A percentile compares a stretch with the other conserved stretches of the same genome.
These are phyloP conservation scores for Pestalotiopsis sp. DNA, from an alignment of 2,329 filamentous ascomycete species.

Conservation along the genomic window DNA sequence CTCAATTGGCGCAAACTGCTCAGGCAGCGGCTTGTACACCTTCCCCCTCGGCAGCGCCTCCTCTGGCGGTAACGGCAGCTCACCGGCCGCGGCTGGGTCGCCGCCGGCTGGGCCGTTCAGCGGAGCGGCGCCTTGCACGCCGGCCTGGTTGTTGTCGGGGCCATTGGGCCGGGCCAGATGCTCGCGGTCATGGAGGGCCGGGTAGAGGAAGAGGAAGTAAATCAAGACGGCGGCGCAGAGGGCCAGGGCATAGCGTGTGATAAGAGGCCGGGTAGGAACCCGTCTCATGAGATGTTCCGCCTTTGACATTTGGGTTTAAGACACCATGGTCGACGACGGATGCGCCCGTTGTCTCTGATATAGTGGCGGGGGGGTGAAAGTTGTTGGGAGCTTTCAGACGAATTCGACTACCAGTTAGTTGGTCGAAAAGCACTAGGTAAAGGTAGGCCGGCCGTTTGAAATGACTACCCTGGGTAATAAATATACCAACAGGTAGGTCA, in stretches of 20 bases:
- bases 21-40: conserved; percentile 32
- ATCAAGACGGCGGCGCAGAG: conserved; percentile 31
- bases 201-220: conserved; percentile 25
- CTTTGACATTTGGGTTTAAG: conserved; percentile 1
- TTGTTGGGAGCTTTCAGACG: not conserved
- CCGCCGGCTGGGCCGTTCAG: not conserved
- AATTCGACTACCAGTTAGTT: not conserved
- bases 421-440: not conserved
- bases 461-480: no score
- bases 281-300: conserved; percentile 12
- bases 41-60: conserved; percentile 21
- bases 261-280: conserved; percentile 23
- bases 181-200: not conserved
- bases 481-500: not conserved
- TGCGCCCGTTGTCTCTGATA: not conserved
- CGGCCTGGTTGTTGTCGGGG: not conserved
- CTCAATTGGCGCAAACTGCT: conserved; percentile 27
- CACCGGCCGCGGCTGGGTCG: not conserved
- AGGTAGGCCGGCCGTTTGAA: no score
- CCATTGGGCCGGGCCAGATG: not conserved
- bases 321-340: not conserved
- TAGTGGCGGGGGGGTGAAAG: not conserved
- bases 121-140: not conserved
- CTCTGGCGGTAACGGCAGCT: not conserved
- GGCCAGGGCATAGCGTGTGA: conserved; percentile 29